Percentiles rank a stretch among this genome's conserved stretches.
phyloP scores from a whole-genome alignment of 2,329 filamentous ascomycete species.

The Plenodomus tracheiphilus region DNA sequence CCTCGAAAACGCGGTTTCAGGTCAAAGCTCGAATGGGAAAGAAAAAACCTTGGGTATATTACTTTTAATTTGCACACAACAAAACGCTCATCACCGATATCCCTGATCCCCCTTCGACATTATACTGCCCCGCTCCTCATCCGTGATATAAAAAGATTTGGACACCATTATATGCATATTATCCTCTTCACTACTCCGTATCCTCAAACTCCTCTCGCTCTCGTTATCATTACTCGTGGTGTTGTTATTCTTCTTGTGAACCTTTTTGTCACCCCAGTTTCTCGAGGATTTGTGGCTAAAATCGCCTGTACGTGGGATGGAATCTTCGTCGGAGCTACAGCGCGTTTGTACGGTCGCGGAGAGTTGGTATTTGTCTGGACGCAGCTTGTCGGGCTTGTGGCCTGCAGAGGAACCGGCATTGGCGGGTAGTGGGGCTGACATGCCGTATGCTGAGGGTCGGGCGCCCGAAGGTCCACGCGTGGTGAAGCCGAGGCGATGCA shows the following conservation, averaged over 20 bases:
- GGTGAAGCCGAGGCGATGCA: slow-evolving; percentile 29
- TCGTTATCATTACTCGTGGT: slow-evolving; percentile 20
- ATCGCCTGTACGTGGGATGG: neutral
- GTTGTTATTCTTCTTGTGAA: slow-evolving; percentile 11
- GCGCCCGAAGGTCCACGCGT: slow-evolving; percentile 19
- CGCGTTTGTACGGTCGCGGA: slow-evolving; percentile 21
- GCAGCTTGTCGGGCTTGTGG: slow-evolving; percentile 20
- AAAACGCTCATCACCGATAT: neutral
- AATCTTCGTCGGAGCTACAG: slow-evolving; percentile 17
- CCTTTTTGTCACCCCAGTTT: slow-evolving; percentile 5
- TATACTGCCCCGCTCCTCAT: slow-evolving; percentile 23
- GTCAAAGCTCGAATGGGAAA: no score
- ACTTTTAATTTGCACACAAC: neutral
- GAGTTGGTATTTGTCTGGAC: slow-evolving; percentile 26
- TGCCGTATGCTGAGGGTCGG: slow-evolving; percentile 27
- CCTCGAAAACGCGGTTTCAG: no score
- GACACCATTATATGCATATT: slow-evolving; percentile 37
- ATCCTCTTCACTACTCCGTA: slow-evolving; percentile 24
- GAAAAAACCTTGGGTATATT: neutral
- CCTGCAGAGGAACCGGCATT: slow-evolving; percentile 11
- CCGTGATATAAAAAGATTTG: slow-evolving; percentile 35
- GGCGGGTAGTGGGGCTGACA: slow-evolving; percentile 14
- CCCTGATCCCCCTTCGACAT: neutral
- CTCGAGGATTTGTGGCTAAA: neutral
- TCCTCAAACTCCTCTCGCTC: slow-evolving; percentile 28